Evolutionary conservation across 2,329 filamentous ascomycete species (phyloP), one percentile per base, ranked within the genome.

Genomic region (Pseudopyricularia javanii): DNA sequence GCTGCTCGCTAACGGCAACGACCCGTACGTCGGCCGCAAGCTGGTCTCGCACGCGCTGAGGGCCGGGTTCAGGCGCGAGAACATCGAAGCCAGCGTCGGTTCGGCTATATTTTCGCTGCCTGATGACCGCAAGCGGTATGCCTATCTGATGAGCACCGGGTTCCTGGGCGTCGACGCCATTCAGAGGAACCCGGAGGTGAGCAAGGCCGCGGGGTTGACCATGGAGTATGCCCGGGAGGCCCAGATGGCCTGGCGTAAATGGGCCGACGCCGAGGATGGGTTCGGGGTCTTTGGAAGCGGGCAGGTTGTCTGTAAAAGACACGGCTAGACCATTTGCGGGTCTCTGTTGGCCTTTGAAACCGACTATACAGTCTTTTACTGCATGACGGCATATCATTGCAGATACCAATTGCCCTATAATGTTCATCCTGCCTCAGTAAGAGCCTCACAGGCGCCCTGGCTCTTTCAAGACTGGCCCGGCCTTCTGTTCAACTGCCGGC

Each of bases 1-100:
- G 4, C 17, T 50, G 26, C 24, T 28, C 6, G 7, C 11, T 8
- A 37, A 34, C 26, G 52, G 34, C 26, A 24, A 32, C n/a, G 47
- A 53, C 22, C 52, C 34, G 7, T 8, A 34, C 5, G 35, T 45
- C 4, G 52, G 51, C 33, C 51, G 51, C 14, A 47, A 53, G 51
- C 33, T 49, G 14, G 43, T 53, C 9, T 48, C 45, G 24, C 30
- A 30, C 24, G 51, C 51, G 30, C 51, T 49, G 30, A 53, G 40
- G 22, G 45, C 51, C 20, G 45, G 51, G 20, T 47, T 49, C 43
- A 35, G 24, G 45, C 30, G 45, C 12, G 45, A 48, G 15, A 22
- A 49, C 11, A 40, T 53, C 45, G 26, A 47, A 6, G 33, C 32
- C n/a, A 40, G 32, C 32, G 12, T 53, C n/a, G 45, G 33, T 4